These are phyloP conservation scores for Neoboletus subvelutipes DNA, from an alignment of 768 basidiomycete species.

Conservation along the genomic window DNA sequence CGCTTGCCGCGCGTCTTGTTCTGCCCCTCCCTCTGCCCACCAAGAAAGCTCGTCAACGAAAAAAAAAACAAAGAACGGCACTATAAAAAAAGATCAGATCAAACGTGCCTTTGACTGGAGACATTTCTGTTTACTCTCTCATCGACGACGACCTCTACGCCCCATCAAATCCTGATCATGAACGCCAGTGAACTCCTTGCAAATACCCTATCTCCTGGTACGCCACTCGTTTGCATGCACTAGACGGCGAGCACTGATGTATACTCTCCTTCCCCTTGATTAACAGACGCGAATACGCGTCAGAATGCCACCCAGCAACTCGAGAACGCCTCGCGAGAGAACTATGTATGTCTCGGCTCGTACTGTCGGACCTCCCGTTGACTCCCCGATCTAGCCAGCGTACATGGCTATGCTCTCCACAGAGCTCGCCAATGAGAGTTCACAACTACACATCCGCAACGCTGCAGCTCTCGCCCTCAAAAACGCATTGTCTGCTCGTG, in stretches of 20 bases:
- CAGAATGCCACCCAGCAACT: constrained; percentile 89
- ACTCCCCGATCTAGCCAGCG: constrained; percentile 58
- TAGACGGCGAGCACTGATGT: constrained; percentile 36
- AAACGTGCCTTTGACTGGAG: constrained; percentile 16
- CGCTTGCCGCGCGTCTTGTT: constrained; percentile 33
- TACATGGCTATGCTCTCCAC: constrained; percentile 91
- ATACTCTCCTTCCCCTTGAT: constrained; percentile 21
- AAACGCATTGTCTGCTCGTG: constrained; percentile 88
- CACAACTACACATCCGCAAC: constrained; percentile 74
- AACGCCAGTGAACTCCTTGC: constrained; percentile 89
- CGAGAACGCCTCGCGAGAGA: constrained; percentile 80
- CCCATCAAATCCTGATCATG: constrained; percentile 52
- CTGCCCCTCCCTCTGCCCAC: constrained; percentile 29
- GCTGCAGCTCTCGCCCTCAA: constrained; percentile 97
- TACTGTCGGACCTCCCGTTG: not conserved
- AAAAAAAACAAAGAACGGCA: not conserved
- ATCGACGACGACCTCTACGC: constrained; percentile 26
- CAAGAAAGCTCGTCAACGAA: not conserved
- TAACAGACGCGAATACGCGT: constrained; percentile 82
- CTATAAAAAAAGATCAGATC: constrained; percentile 12
- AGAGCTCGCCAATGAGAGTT: constrained; percentile 77
- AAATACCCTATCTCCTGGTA: constrained; percentile 90
- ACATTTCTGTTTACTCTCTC: constrained; percentile 15
- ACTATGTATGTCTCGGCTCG: constrained; percentile 68
- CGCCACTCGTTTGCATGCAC: constrained; percentile 34